A percentile compares a stretch with the other conserved stretches of the same genome.
phyloP scores from a whole-genome alignment of 208 protist genomes.

The Trypanosoma cruzi region DNA sequence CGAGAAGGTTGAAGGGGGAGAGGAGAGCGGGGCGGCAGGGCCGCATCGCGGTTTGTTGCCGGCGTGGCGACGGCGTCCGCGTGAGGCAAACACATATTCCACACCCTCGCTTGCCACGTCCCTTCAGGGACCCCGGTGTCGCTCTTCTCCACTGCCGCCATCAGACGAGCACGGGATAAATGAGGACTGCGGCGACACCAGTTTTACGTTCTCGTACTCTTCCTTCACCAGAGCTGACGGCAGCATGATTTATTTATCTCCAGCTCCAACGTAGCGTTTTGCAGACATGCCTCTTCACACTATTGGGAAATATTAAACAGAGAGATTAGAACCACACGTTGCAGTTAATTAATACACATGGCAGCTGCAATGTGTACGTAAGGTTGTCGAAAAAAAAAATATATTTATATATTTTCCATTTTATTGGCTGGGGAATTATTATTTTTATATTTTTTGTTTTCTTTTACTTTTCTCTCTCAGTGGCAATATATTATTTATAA shows the following conservation, averaged over 20 bases:
- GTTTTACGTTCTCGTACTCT: constrained; percentile 19
- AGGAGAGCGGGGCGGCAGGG: not conserved
- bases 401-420: too few relatives aligned
- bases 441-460: too few relatives aligned
- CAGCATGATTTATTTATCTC: constrained; percentile 21
- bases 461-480: too few relatives aligned
- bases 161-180: not conserved
- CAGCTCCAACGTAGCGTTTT: not conserved
- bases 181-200: not conserved
- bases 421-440: too few relatives aligned
- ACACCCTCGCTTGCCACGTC: not conserved
- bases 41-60: not conserved
- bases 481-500: too few relatives aligned
- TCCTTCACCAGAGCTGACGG: constrained; percentile 19
- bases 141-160: constrained; percentile 10
- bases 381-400: too few relatives aligned
- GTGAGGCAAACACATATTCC: constrained; percentile 9
- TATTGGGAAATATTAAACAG: not conserved
- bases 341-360: too few relatives aligned
- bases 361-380: too few relatives aligned
- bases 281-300: not conserved
- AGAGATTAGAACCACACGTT: too few relatives aligned
- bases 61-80: constrained; percentile 10
- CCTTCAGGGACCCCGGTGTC: constrained; percentile 5
- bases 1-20: not conserved